Base-by-base conservation (phyloP, 192 early-diverging fungal species). In the Gryganskiella cystojenkinii region DNA sequence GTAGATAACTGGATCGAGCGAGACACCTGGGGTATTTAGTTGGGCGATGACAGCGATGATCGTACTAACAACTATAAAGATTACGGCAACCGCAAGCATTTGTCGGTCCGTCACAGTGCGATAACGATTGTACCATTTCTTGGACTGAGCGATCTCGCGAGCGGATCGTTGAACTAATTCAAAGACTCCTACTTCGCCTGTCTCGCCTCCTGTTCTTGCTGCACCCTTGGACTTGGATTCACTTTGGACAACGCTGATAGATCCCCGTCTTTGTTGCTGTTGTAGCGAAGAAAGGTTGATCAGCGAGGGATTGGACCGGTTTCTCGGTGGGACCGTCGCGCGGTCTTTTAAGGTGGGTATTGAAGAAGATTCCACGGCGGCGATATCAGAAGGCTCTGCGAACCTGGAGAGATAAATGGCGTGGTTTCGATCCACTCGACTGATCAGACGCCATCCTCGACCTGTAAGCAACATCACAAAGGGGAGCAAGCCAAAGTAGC, bases 41-140 rank as follows among this genome's bases (percentile, higher is more conserved):
- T 69, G 66, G 50, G 62, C 68, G 0, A 14, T 9, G 0, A 59
- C 11, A 2, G 34, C 74, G 4, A 78, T 28, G 7, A 57, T 34
- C 11, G 30, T 22, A 22, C 43, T 37, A 9, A 78, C 2, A 43
- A 53, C 2, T 55, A 69, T 53, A 40, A 63, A 78, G 2, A 47
- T 9, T 3, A 60, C 40, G 14, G 47, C 74, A 2, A 58, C 46
- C 14, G 19, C 11, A 15, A 68, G 44, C 54, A 78, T 78, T 27
- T 78, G 74, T 42, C 28, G 45, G 35, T 78, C 74, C 4, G 74
- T 64, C 3, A 28, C 61, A n/a, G 37, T 31, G 33, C 61, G 46
- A 43, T 78, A 78, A 5, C 74, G 61, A 28, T 78, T 78, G 40
- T 78, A 69, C 74, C 74, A 78, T 13, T 58, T 69, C 30, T 69